These are phyloP conservation scores for Furcasterigmium sp. DNA, from an alignment of 2,329 filamentous ascomycete genomes.

Conservation along the genomic window DNA sequence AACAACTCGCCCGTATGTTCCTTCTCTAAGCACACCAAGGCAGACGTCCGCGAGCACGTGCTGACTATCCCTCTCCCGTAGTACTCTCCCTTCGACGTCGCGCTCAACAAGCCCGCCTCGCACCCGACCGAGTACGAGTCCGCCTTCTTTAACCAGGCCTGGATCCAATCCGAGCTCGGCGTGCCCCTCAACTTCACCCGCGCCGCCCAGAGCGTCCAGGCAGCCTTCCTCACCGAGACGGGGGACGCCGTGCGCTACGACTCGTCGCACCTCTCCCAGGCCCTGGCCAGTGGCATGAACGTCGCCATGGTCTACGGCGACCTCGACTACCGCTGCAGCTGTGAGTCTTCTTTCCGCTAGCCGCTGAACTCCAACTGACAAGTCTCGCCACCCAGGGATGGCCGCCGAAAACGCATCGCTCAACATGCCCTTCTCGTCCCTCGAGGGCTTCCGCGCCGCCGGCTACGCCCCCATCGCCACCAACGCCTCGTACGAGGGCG, in stretches of 20 bases:
- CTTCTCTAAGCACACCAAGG: background rate
- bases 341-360: conserved; percentile 6
- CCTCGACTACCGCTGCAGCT: conserved; percentile 47
- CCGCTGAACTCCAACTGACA: background rate
- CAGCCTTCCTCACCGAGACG: conserved; percentile 28
- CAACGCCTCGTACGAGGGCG: conserved; percentile 53
- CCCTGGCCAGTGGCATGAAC: conserved; percentile 50
- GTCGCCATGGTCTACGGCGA: conserved; percentile 52
- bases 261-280: conserved; percentile 26
- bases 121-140: conserved; percentile 9
- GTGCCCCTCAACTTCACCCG: conserved; percentile 53
- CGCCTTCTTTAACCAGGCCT: conserved; percentile 12
- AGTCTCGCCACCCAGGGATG: conserved; percentile 32
- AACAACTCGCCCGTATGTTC: conserved; percentile 21
- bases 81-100: conserved; percentile 36
- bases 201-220: conserved; percentile 27
- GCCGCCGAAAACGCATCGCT: conserved; percentile 43
- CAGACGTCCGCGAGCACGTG: background rate
- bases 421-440: conserved; percentile 53
- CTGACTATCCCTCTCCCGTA: no score
- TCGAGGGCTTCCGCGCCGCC: conserved; percentile 52
- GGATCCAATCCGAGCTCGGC: conserved; percentile 49
- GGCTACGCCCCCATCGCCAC: conserved; percentile 61
- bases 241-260: conserved; percentile 26
- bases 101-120: conserved; percentile 8